Percentiles rank a stretch among this genome's conserved stretches.
Evolutionary conservation across 2,329 filamentous ascomycete species (phyloP).

Genomic region (Penicillium sumatraense): DNA sequence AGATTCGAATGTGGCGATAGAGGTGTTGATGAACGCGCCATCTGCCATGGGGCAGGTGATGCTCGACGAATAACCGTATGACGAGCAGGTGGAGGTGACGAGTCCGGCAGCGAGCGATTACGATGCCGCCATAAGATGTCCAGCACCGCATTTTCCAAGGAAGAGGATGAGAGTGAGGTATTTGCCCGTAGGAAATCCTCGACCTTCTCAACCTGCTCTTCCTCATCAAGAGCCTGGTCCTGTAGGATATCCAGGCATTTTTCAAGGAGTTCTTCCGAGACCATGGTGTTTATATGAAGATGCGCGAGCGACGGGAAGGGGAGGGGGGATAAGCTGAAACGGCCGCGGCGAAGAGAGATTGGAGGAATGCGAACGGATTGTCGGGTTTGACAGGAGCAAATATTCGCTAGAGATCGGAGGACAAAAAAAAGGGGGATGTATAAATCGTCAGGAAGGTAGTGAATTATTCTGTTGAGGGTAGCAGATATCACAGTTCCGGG

Average conservation of each 20-base stretch:
- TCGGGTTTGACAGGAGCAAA: neutral
- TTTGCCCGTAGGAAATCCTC: conserved; percentile 83
- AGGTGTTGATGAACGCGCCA: conserved; percentile 74
- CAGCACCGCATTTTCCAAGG: conserved; percentile 86
- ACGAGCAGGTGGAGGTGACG: conserved; percentile 83
- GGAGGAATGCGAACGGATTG: neutral
- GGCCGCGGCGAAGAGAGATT: conserved; percentile 7
- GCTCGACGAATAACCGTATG: conserved; percentile 87
- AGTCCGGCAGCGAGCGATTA: conserved; percentile 53
- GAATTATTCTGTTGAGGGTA: neutral
- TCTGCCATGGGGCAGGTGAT: conserved; percentile 92
- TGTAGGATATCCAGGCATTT: conserved; percentile 87
- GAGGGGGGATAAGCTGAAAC: conserved; percentile 11
- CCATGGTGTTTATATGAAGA: conserved; percentile 66
- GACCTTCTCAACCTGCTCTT: conserved; percentile 91
- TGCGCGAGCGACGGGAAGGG: conserved; percentile 11
- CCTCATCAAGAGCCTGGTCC: conserved; percentile 81
- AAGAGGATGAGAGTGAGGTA: conserved; percentile 73
- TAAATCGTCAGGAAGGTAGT: neutral
- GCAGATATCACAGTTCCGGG: conserved; percentile 18
- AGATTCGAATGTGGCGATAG: conserved; percentile 78
- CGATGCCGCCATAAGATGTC: conserved; percentile 78
- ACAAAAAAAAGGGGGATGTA: neutral
- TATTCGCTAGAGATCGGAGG: neutral
- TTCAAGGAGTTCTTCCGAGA: conserved; percentile 91